Conservation (phyloP, 495 filamentous ascomycete species). For the Penicillium parvum region DNA sequence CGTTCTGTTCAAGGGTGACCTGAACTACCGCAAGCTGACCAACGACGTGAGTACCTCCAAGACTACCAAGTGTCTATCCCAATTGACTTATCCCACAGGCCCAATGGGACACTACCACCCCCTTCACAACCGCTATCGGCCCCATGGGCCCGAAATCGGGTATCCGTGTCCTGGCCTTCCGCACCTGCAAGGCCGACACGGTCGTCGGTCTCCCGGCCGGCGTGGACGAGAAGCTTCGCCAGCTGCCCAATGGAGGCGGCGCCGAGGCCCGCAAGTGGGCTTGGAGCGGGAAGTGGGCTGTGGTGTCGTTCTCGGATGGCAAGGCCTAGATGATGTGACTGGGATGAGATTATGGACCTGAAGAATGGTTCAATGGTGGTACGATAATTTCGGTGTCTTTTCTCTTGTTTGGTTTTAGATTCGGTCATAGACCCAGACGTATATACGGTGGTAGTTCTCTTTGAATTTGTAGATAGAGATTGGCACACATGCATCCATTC, state of each 20-base stretch:
- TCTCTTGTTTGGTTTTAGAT: neutral
- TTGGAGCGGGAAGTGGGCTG: constrained; percentile 96
- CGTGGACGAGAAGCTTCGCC: constrained; percentile 71
- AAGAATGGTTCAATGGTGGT: neutral
- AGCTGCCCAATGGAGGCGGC: constrained; percentile 61
- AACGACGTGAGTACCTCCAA: constrained; percentile 64
- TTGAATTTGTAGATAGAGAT: neutral
- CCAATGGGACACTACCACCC: constrained; percentile 82
- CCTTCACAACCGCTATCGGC: constrained; percentile 81
- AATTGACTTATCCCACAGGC: constrained; percentile 44
- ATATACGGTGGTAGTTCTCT: neutral
- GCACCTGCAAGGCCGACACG: constrained; percentile 94
- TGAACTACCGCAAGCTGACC: constrained; percentile 91
- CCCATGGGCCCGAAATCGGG: constrained; percentile 76
- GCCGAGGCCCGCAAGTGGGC: constrained; percentile 83
- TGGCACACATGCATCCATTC: too few species aligned
- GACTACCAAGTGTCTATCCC: constrained; percentile 6
- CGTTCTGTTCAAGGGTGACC: constrained; percentile 94
- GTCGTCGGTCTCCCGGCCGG: constrained; percentile 84
- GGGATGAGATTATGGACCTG: neutral
- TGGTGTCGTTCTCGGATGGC: constrained; percentile 81
- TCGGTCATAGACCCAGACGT: neutral
- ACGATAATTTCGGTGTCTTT: too few species aligned
- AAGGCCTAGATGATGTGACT: constrained; percentile 37
- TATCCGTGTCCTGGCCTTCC: constrained; percentile 74